phyloP scores from a whole-genome alignment of 2,329 filamentous ascomycete species.

The Aureobasidium namibiae region DNA sequence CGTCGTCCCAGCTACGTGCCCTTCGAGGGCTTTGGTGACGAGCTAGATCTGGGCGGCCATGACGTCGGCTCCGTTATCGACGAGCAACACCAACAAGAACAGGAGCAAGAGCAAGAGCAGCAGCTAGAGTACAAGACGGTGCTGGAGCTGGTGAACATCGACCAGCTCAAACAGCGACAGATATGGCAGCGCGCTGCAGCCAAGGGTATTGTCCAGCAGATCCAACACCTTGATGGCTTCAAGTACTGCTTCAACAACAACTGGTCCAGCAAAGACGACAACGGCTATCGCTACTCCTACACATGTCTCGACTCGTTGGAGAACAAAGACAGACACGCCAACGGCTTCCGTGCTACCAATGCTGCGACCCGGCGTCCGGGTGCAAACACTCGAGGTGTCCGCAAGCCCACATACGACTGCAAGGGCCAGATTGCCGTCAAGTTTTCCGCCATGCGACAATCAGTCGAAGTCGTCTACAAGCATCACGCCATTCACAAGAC shows the following conservation, averaged over 20 bases:
- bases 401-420: slow-evolving; percentile 42
- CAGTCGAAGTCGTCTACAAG: slow-evolving; percentile 38
- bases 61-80: neutral
- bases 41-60: neutral
- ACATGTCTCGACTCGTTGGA: slow-evolving; percentile 44
- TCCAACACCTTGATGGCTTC: slow-evolving; percentile 39
- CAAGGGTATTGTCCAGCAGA: slow-evolving; percentile 35
- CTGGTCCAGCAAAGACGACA: slow-evolving; percentile 38
- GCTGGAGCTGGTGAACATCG: slow-evolving; percentile 18
- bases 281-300: slow-evolving; percentile 40
- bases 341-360: slow-evolving; percentile 26
- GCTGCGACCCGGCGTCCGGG: slow-evolving; percentile 15
- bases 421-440: slow-evolving; percentile 40
- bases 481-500: slow-evolving; percentile 40
- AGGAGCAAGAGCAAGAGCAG: neutral
- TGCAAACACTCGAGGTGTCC: slow-evolving; percentile 11
- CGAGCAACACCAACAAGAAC: neutral
- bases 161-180: slow-evolving; percentile 33
- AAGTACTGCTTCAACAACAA: slow-evolving; percentile 44
- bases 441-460: slow-evolving; percentile 36
- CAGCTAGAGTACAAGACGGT: neutral
- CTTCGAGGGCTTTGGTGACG: neutral
- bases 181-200: slow-evolving; percentile 40
- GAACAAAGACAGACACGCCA: slow-evolving; percentile 42
- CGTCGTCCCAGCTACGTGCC: slow-evolving; percentile 4